Evolutionary conservation across 1,284 basidiomycete species (phyloP).

Genomic region (Austroboletus sp.): DNA sequence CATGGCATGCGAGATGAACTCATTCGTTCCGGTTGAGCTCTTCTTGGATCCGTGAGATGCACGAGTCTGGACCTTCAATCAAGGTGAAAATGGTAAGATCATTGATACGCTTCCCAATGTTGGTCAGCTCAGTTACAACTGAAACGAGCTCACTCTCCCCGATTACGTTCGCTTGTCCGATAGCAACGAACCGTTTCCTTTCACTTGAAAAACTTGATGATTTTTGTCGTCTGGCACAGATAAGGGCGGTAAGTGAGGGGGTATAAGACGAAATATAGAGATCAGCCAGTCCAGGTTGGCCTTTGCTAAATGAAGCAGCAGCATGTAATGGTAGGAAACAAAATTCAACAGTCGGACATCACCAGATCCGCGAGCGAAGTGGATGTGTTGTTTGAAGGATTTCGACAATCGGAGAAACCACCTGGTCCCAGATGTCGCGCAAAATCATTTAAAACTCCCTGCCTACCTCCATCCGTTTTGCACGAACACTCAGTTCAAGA

Average conservation of each 20-base stretch:
- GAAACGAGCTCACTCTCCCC: neutral
- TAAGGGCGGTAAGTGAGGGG: no score
- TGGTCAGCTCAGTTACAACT: neutral
- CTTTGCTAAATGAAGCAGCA: no score
- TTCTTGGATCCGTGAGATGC: no score
- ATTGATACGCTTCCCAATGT: neutral
- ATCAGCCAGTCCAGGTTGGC: no score
- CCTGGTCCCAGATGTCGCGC: neutral
- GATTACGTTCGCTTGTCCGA: neutral
- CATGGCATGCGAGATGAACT: no score
- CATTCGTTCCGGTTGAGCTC: no score
- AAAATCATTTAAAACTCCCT: neutral
- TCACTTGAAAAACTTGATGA: neutral
- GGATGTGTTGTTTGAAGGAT: neutral
- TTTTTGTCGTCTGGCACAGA: neutral
- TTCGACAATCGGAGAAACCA: neutral
- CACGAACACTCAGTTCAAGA: neutral
- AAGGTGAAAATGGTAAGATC: neutral
- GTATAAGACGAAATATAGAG: no score
- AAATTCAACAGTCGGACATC: no score
- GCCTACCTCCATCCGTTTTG: neutral
- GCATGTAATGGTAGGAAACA: no score
- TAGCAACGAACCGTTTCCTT: neutral
- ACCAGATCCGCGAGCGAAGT: no score
- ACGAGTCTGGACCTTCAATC: no score